Evolutionary conservation across 2,329 filamentous ascomycete genomes (phyloP).

Genomic region (Penicillium paneum): DNA sequence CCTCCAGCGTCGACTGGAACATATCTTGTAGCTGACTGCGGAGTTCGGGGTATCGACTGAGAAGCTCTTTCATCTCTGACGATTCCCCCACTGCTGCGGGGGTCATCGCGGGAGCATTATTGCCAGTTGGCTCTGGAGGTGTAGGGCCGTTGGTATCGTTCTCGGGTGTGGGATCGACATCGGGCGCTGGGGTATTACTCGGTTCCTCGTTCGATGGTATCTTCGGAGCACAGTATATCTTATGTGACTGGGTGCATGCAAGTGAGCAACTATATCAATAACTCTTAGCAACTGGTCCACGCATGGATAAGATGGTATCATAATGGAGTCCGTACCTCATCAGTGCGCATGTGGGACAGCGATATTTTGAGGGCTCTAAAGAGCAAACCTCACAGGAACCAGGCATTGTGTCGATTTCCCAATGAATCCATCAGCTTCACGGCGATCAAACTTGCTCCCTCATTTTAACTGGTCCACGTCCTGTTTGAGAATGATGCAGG

Average conservation of each 20-base stretch:
- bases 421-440: conserved; percentile 11
- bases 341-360: conserved; percentile 38
- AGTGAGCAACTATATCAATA: conserved; percentile 43
- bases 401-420: conserved; percentile 27
- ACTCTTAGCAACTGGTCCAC: background rate
- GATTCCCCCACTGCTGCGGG: conserved; percentile 26
- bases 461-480: conserved; percentile 16
- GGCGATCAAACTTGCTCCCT: conserved; percentile 9
- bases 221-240: conserved; percentile 42
- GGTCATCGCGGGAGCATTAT: background rate
- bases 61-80: conserved; percentile 37
- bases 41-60: conserved; percentile 39
- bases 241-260: conserved; percentile 45
- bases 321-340: conserved; percentile 33
- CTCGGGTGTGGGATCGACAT: conserved; percentile 5
- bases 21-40: conserved; percentile 43
- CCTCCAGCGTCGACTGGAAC: conserved; percentile 40
- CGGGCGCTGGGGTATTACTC: conserved; percentile 9
- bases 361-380: conserved; percentile 38
- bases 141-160: conserved; percentile 8
- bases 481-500: conserved; percentile 1
- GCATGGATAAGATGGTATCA: background rate
- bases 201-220: conserved; percentile 16
- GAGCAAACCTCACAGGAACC: conserved; percentile 39
- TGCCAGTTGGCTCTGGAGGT: conserved; percentile 2